Evolutionary conservation across 225 moss, liverwort and hornwort genomes (phyloP), one percentile per base, ranked within the genome.

Genomic region (Rhytidiadelphus loreus): DNA sequence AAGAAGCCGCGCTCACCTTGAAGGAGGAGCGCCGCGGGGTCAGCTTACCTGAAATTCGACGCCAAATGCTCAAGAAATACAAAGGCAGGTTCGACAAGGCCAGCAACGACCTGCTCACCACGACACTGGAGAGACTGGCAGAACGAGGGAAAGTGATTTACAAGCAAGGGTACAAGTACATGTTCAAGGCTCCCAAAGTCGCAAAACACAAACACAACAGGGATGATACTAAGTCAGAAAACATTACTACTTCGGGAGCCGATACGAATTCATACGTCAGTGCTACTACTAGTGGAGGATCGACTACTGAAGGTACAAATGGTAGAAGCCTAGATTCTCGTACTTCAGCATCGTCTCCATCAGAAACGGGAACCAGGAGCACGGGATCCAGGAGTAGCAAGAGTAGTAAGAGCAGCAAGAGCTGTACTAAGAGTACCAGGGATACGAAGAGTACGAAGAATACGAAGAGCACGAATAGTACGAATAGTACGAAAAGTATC

Each of bases 61-160:
- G 92, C 60, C 71, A 74, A 15, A 70, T 93, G 89, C 86, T 89
- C 28, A 35, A 52, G 39, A 92, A 86, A 26, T 93, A 89, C 83
- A 33, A 69, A 35, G 82, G 83, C 61, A 80, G 92, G 2, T 92
- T 93, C 65, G 86, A 93, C 89, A 64, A 82, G 59, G 83, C 88
- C 48, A 71, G 93, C 58, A 81, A 93, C 89, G 58, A 90, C 60
- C 85, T 89, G 16, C 87, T 93, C 87, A 89, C 92, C 26, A 74
- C 85, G 5, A 89, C 90, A 9, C 87, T 92, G n/a, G 33, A 80
- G 29, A 88, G 92, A 35, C 76, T 93, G 41, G 90, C 92, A 18
- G 57, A 88, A 53, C 89, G 86, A 24, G 93, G 93, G 26, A 92
- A 85, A 11, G 87, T 92, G 48, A 92, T 92, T 58, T 85, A 26